Conservation (phyloP, 768 basidiomycete species). For the Xanthoconium purpureum region DNA sequence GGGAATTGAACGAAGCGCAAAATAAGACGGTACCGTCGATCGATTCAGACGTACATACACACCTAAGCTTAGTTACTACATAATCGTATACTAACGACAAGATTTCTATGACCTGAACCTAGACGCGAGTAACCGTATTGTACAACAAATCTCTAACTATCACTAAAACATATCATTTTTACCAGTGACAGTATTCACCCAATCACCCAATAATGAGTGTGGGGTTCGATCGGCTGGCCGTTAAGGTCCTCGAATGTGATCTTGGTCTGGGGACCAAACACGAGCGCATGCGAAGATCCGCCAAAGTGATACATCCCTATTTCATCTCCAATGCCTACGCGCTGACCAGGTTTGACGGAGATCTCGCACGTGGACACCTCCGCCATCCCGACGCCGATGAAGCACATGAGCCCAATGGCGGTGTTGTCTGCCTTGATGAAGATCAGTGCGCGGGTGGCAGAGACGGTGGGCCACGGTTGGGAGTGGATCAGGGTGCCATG, state of each 20-base stretch:
- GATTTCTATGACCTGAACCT: too few species aligned
- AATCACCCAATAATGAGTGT: background rate
- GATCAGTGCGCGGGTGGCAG: slow-evolving; percentile 50
- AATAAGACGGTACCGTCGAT: too few species aligned
- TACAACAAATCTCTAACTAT: too few species aligned
- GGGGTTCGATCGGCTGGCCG: background rate
- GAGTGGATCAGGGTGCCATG: slow-evolving; percentile 24
- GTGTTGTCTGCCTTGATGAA: slow-evolving; percentile 52
- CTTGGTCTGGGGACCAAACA: slow-evolving; percentile 12
- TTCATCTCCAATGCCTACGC: background rate
- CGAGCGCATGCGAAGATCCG: slow-evolving; percentile 46
- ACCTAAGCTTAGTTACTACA: too few species aligned
- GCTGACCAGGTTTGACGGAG: background rate
- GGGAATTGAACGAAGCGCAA: too few species aligned
- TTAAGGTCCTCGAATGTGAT: background rate
- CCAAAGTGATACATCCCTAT: slow-evolving; percentile 63
- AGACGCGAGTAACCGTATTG: too few species aligned
- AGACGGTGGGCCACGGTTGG: slow-evolving; percentile 41
- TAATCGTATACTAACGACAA: too few species aligned
- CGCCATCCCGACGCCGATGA: slow-evolving; percentile 57
- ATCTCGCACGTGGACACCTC: slow-evolving; percentile 44
- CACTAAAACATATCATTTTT: too few species aligned
- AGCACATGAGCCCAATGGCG: slow-evolving; percentile 50
- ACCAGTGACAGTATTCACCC: background rate
- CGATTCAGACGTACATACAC: too few species aligned